Evolutionary conservation across 768 basidiomycete genomes (phyloP).

Genomic region (Podaxis sp.): DNA sequence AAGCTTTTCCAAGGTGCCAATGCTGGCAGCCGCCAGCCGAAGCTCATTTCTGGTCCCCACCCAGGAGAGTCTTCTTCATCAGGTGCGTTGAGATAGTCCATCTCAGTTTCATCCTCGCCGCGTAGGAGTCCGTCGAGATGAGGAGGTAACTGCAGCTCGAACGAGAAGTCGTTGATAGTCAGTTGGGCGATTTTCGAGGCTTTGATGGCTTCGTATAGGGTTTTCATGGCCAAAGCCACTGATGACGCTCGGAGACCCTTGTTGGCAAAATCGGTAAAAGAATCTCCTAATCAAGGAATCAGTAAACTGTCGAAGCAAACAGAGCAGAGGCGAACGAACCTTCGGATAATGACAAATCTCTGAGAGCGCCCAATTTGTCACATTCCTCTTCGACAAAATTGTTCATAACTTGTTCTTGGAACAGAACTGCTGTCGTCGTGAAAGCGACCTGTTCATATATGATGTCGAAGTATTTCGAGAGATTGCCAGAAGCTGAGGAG

Average conservation of each 20-base stretch:
- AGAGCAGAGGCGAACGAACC: slow-evolving; percentile 34
- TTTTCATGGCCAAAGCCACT: slow-evolving; percentile 77
- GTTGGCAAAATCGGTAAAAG: slow-evolving; percentile 52
- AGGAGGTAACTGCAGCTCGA: slow-evolving; percentile 87
- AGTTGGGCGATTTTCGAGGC: slow-evolving; percentile 74
- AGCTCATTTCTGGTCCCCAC: slow-evolving; percentile 69
- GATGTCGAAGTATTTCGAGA: slow-evolving; percentile 78
- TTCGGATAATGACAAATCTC: slow-evolving; percentile 67
- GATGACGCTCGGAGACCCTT: slow-evolving; percentile 66
- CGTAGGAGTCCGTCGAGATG: slow-evolving; percentile 71
- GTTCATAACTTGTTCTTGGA: slow-evolving; percentile 83
- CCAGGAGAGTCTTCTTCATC: slow-evolving; percentile 49
- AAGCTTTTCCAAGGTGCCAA: slow-evolving; percentile 93
- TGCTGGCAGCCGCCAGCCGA: slow-evolving; percentile 71
- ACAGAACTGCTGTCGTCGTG: slow-evolving; percentile 87
- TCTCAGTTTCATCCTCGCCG: slow-evolving; percentile 56
- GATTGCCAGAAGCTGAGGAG: slow-evolving; percentile 74
- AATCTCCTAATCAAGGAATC: slow-evolving; percentile 43
- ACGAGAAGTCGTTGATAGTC: slow-evolving; percentile 71
- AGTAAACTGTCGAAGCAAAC: slow-evolving; percentile 13
- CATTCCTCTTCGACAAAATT: slow-evolving; percentile 87
- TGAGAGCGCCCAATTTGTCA: slow-evolving; percentile 63
- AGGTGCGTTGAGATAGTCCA: slow-evolving; percentile 45
- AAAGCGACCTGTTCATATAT: slow-evolving; percentile 90
- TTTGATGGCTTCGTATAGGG: slow-evolving; percentile 78